phyloP scores from a whole-genome alignment of 1,284 basidiomycete genomes.

The Trichosporon sp. region DNA sequence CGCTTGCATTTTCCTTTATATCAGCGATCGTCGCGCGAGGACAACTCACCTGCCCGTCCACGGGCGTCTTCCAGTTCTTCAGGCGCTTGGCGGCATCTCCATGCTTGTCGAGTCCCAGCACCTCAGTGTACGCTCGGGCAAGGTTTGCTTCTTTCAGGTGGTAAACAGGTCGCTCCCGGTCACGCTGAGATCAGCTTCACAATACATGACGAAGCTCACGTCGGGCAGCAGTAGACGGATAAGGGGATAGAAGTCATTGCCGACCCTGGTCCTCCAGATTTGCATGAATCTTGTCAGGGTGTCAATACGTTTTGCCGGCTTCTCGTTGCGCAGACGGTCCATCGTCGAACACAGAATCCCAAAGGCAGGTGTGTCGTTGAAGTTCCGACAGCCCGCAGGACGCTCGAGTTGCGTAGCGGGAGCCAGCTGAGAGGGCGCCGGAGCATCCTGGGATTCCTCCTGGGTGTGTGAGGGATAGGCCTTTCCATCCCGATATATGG shows the following conservation, averaged over 20 bases:
- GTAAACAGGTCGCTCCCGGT: conserved; percentile 84
- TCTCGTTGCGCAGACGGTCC: conserved; percentile 51
- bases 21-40: not conserved
- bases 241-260: conserved; percentile 59
- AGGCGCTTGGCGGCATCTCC: conserved; percentile 77
- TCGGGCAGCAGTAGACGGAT: conserved; percentile 59
- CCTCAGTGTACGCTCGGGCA: conserved; percentile 83
- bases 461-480: not conserved
- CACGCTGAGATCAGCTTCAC: conserved; percentile 65
- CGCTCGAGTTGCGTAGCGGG: conserved; percentile 47
- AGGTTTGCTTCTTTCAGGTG: conserved; percentile 88
- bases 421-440: conserved; percentile 23
- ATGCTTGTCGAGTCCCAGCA: conserved; percentile 76
- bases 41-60: conserved; percentile 43
- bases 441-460: not conserved
- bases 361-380: conserved; percentile 53
- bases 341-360: conserved; percentile 52
- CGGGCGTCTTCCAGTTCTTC: conserved; percentile 85
- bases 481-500: not conserved
- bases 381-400: conserved; percentile 54
- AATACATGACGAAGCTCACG: conserved; percentile 42
- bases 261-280: conserved; percentile 57
- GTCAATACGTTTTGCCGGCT: conserved; percentile 48
- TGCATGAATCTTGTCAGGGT: conserved; percentile 49
- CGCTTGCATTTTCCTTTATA: conserved; percentile 56